phyloP scores from a whole-genome alignment of 495 filamentous ascomycete genomes.

The Podospora conica region DNA sequence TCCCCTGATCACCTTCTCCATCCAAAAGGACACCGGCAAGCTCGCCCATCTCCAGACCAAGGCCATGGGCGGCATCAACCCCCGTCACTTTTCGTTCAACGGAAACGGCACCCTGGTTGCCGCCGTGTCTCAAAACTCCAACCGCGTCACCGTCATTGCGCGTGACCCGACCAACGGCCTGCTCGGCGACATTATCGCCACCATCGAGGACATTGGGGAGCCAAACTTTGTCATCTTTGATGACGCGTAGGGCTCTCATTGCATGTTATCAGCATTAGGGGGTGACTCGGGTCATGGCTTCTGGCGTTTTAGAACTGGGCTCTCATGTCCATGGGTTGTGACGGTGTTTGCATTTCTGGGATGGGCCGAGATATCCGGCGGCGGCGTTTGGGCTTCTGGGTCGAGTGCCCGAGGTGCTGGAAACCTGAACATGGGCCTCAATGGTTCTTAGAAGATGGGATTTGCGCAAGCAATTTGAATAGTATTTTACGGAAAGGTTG shows the following conservation, averaged over 20 bases:
- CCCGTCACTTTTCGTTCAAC: slow-evolving; percentile 63
- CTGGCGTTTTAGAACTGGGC: not conserved
- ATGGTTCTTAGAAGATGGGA: not conserved
- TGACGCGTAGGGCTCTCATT: slow-evolving; percentile 28
- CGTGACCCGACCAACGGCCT: slow-evolving; percentile 51
- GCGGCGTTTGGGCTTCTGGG: not conserved
- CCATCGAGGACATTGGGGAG: slow-evolving; percentile 43
- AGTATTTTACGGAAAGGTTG: not conserved
- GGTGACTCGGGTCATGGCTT: not conserved
- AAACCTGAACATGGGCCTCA: not conserved
- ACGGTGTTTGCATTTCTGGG: no score
- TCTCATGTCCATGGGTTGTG: not conserved
- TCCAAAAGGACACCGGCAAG: slow-evolving; percentile 42
- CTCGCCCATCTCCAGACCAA: slow-evolving; percentile 46
- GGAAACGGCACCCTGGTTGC: slow-evolving; percentile 54
- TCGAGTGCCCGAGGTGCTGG: not conserved
- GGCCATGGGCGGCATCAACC: slow-evolving; percentile 52
- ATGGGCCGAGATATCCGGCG: no score
- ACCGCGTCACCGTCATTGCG: slow-evolving; percentile 54
- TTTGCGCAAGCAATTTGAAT: not conserved
- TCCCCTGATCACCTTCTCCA: slow-evolving; percentile 41
- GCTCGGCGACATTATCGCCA: slow-evolving; percentile 47
- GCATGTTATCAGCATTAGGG: not conserved
- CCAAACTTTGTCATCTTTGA: slow-evolving; percentile 58
- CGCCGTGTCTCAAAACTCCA: slow-evolving; percentile 54